Evolutionary conservation across 2,329 filamentous ascomycete species (phyloP).

Genomic region (Celoporthe dispersa): DNA sequence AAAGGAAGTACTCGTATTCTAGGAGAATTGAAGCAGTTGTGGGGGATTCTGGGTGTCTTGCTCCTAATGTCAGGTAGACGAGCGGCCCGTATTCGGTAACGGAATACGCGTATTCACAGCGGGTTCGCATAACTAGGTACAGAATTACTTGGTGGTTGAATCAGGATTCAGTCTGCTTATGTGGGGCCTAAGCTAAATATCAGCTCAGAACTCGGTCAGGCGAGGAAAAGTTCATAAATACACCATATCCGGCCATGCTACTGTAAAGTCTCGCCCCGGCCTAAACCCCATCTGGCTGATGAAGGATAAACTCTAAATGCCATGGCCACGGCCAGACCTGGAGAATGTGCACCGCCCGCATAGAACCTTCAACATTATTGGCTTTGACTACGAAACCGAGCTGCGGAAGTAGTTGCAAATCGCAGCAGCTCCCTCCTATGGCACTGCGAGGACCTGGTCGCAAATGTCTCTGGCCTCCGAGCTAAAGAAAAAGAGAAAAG

Average conservation of each 20-base stretch:
- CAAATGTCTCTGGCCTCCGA: too few species aligned
- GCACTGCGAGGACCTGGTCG: too few species aligned
- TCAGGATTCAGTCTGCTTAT: background rate
- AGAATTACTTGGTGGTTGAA: background rate
- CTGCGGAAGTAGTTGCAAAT: too few species aligned
- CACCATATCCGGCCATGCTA: too few species aligned
- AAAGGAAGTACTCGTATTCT: background rate
- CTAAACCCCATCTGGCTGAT: background rate
- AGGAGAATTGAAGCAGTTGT: background rate
- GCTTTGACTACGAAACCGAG: too few species aligned
- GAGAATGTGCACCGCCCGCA: background rate
- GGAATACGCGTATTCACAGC: background rate
- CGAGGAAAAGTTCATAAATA: background rate
- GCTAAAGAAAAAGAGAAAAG: too few species aligned
- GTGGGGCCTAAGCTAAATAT: background rate
- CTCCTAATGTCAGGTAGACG: background rate
- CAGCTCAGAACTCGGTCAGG: background rate
- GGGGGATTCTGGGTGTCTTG: background rate
- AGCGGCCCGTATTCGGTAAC: background rate
- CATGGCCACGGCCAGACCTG: background rate
- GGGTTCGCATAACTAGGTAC: background rate
- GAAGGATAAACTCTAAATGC: background rate
- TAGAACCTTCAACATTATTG: too few species aligned
- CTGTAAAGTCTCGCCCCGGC: too few species aligned
- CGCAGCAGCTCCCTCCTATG: too few species aligned